Conservation (phyloP, 2,329 filamentous ascomycete species). For the Salinomyces thailandicus region DNA sequence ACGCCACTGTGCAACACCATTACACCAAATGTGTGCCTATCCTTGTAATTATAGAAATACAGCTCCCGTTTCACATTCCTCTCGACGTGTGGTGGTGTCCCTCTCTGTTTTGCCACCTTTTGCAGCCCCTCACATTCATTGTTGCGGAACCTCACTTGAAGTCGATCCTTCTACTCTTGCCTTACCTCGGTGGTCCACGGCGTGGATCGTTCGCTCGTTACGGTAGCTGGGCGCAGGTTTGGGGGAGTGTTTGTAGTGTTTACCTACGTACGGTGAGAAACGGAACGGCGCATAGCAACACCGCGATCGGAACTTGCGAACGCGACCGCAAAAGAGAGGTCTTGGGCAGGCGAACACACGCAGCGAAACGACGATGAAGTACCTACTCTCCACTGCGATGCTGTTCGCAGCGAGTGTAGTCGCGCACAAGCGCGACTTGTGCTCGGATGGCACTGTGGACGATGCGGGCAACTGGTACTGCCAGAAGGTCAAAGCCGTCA, state of each 20-base stretch:
- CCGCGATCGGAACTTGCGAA: not conserved
- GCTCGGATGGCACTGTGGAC: slow-evolving; percentile 21
- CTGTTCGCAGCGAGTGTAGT: slow-evolving; percentile 21
- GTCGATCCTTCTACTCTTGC: not conserved
- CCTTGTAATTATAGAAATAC: too few relatives aligned
- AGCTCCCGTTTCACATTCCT: not conserved
- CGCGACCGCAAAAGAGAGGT: not conserved
- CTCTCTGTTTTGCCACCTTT: not conserved
- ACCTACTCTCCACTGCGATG: slow-evolving; percentile 21
- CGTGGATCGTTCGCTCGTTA: not conserved
- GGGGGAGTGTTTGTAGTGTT: too few relatives aligned
- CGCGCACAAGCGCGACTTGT: slow-evolving; percentile 19
- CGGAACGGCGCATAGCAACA: not conserved
- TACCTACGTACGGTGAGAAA: not conserved
- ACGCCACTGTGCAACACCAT: not conserved
- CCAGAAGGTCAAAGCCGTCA: slow-evolving; percentile 53
- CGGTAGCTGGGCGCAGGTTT: not conserved
- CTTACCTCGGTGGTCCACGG: not conserved
- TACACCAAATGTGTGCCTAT: not conserved
- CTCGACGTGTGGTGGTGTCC: not conserved
- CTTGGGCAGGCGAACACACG: too few relatives aligned
- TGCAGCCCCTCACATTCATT: not conserved
- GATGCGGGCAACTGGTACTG: slow-evolving; percentile 55
- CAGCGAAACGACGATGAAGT: slow-evolving; percentile 24
- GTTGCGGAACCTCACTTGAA: not conserved